Percentiles rank a stretch among this genome's conserved stretches.
Evolutionary conservation across 805 yeast species (phyloP).

Genomic region (Torulaspora franciscae): DNA sequence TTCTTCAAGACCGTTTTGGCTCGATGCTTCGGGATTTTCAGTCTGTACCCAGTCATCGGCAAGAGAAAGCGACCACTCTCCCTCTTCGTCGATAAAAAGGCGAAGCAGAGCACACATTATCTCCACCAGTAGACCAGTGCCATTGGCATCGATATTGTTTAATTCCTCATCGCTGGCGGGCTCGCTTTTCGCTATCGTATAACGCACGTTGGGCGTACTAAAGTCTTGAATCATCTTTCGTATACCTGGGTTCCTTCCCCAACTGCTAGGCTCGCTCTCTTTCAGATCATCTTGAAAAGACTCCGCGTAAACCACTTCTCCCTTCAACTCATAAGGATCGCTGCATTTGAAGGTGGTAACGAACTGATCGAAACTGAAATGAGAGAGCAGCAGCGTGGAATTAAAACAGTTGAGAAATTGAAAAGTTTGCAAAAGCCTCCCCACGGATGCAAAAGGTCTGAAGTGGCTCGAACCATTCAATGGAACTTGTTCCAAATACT

Average conservation of each 20-base stretch:
- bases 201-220: conserved; percentile 12
- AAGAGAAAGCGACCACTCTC: conserved; percentile 32
- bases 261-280: conserved; percentile 17
- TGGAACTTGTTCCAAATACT: conserved; percentile 23
- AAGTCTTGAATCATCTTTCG: conserved; percentile 17
- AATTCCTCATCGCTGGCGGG: conserved; percentile 26
- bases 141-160: conserved; percentile 26
- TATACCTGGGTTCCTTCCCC: conserved; percentile 22
- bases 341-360: conserved; percentile 30
- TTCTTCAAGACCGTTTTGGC: conserved; percentile 1
- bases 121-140: conserved; percentile 28
- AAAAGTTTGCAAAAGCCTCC: conserved; percentile 26
- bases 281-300: conserved; percentile 5
- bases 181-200: conserved; percentile 19
- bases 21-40: not conserved
- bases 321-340: conserved; percentile 27
- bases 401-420: conserved; percentile 34
- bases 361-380: conserved; percentile 31
- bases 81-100: conserved; percentile 32
- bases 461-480: not conserved
- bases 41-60: conserved; percentile 31
- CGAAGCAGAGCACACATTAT: conserved; percentile 29
- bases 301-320: conserved; percentile 25
- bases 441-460: conserved; percentile 19
- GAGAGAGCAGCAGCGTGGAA: conserved; percentile 22